Evolutionary conservation across 2,329 filamentous ascomycete species (phyloP).

Genomic region (Cryphonectria naterciae): DNA sequence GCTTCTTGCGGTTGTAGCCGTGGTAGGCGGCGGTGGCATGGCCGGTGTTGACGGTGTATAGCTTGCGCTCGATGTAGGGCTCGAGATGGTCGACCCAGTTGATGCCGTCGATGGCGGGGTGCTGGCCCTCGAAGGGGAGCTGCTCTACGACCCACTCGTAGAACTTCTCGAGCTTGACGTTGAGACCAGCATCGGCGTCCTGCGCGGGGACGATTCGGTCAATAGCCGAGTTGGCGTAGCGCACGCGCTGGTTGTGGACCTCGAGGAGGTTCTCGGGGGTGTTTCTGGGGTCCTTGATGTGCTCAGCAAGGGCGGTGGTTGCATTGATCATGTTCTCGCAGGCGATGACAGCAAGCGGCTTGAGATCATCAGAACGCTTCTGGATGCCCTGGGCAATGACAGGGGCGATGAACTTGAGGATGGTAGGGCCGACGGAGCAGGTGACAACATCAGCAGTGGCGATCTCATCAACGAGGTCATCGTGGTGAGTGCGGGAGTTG

Average conservation of each 20-base stretch:
- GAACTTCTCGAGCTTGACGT: slow-evolving; percentile 97
- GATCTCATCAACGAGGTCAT: slow-evolving; percentile 82
- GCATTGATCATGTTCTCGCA: slow-evolving; percentile 98
- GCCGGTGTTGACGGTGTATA: slow-evolving; percentile 98
- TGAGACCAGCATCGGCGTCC: slow-evolving; percentile 75
- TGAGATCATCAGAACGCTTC: slow-evolving; percentile 63
- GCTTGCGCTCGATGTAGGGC: slow-evolving; percentile 98
- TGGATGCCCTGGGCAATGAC: slow-evolving; percentile 95
- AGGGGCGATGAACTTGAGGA: slow-evolving; percentile 94
- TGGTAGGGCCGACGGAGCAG: slow-evolving; percentile 94
- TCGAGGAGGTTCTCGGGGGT: slow-evolving; percentile 69
- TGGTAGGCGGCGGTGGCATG: slow-evolving; percentile 97
- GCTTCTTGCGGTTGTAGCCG: slow-evolving; percentile 83
- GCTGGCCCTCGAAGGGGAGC: slow-evolving; percentile 76
- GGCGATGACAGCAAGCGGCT: slow-evolving; percentile 87
- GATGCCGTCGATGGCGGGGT: slow-evolving; percentile 81
- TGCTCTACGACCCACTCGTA: slow-evolving; percentile 98
- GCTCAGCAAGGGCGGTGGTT: slow-evolving; percentile 81
- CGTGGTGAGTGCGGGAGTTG: slow-evolving; percentile 88
- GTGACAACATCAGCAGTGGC: slow-evolving; percentile 88
- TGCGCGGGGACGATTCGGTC: slow-evolving; percentile 97
- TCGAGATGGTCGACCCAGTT: slow-evolving; percentile 90
- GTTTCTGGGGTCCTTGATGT: slow-evolving; percentile 77
- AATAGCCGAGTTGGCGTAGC: slow-evolving; percentile 97
- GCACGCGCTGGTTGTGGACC: slow-evolving; percentile 73